Base-by-base conservation (phyloP, 805 yeast species). In the Wickerhamiella slavikovae region DNA sequence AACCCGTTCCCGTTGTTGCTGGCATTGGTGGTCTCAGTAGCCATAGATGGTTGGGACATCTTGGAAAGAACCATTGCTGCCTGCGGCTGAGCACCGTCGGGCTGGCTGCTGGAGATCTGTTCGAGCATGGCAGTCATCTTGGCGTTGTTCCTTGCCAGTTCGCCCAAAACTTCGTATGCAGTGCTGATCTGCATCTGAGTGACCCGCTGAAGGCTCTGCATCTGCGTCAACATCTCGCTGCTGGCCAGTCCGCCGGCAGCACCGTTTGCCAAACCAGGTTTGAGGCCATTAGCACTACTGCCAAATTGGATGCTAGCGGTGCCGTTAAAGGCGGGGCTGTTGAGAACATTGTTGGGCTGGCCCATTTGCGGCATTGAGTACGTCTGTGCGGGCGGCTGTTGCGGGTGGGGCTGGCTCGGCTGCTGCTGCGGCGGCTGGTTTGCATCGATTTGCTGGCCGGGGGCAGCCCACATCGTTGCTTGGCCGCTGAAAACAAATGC, bases 401-500 rank as follows among this genome's bases (percentile, higher is more conserved):
- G n/a, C n/a, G n/a, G n/a, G n/a, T n/a, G n/a, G n/a, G n/a, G n/a
- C n/a, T n/a, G n/a, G n/a, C n/a, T n/a, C n/a, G n/a, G n/a, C n/a
- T n/a, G n/a, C n/a, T n/a, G n/a, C 25, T 15, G 12, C 22, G 21
- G 21, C 10, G 10, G 11, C 10, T 7, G 21, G 11, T 19, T 7
- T 11, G 11, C 11, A 19, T 11, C 9, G 13, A 26, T 7, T 18
- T 12, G 9, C 16, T 16, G 32, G 19, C 32, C 32, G 8, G 32
- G 33, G 8, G 32, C 22, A 5, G 31, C 29, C 23, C 23, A n/a
- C 14, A 35, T 28, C 21, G 29, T 31, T 5, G 29, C 33, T 11
- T 35, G 35, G 26, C 30, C 31, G 10, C 25, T 24, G 30, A 16
- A 11, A 18, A 20, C 28, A 28, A 17, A 17, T 9, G 24, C 29